Evolutionary conservation across 441 rosid species (phyloP), one percentile per base, ranked within the genome.

Genomic region (Brassica hybrid): DNA sequence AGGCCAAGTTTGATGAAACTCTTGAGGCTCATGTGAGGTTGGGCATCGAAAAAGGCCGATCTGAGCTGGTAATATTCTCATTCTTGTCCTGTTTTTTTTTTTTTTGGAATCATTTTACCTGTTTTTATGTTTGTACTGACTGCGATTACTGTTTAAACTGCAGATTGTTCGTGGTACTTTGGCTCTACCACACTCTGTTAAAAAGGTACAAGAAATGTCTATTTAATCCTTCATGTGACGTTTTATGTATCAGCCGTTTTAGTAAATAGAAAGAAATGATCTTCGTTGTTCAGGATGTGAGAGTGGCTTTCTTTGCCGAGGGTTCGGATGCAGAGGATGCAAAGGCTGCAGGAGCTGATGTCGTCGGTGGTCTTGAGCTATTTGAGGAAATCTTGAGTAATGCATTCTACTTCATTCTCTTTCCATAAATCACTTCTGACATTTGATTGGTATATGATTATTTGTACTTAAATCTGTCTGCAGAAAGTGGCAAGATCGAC

Each of bases 281-380:
- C 68, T 72, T 81, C 30, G 65, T 70, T 69, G 79, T 82, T 67
- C 84, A 93, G 99, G 93, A 85, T 81, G 88, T 93, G 74, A 89
- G 85, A 85, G 87, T 92, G 75, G 99, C 97, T 64, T 85, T 92
- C 82, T 93, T 96, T 79, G 97, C 98, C 34, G 97, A 92, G 79
- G 99, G 99, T 17, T 76, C 86, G 45, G 98, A 96, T 76, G 99
- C 98, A 70, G 98, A 92, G 74, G 99, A 96, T 76, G 98, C 98
- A 69, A 90, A 87, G 86, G 96, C 94, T 77, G 97, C 97, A 1
- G 98, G 99, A 80, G 99, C 99, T 85, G 94, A 96, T 88, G 77
- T 96, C 64, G 96, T 94, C 71, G 99, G 98, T 66, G 98, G 98
- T 76, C 73, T 68, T 69, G 97, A 92, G 71, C 94, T 94, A 70